phyloP scores from a whole-genome alignment of 306 rosid species.

The Castanea mollissima region DNA sequence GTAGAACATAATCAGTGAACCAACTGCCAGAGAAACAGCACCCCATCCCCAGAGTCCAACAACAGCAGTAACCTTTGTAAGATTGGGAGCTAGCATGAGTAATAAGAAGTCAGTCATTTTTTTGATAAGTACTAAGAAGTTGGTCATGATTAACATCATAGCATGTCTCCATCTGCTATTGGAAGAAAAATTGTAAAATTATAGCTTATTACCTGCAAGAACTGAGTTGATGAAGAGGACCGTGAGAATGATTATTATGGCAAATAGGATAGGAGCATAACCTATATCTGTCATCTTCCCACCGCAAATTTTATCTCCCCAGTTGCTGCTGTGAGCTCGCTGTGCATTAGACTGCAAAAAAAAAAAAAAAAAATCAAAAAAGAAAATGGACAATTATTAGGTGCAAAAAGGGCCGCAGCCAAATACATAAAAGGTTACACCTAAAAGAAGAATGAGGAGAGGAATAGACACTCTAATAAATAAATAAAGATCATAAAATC shows the following conservation, averaged over 20 bases:
- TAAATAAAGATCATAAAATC: background rate
- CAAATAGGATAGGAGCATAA: slow-evolving; percentile 74
- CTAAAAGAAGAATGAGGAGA: background rate
- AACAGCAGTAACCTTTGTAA: slow-evolving; percentile 77
- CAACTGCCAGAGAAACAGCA: slow-evolving; percentile 56
- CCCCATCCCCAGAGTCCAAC: slow-evolving; percentile 90
- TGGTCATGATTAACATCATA: slow-evolving; percentile 18
- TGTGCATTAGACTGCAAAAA: slow-evolving; percentile 70
- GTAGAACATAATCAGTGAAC: slow-evolving; percentile 70
- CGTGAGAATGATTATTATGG: slow-evolving; percentile 42
- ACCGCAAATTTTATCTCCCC: slow-evolving; percentile 52
- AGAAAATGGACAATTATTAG: slow-evolving; percentile 11
- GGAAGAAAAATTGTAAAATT: slow-evolving; percentile 18
- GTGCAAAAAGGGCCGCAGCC: background rate
- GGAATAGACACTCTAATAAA: background rate
- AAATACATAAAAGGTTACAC: background rate
- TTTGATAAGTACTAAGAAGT: slow-evolving; percentile 26
- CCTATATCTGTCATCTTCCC: slow-evolving; percentile 57
- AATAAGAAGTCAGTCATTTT: slow-evolving; percentile 28
- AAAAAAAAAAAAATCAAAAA: slow-evolving; percentile 11
- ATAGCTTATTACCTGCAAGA: slow-evolving; percentile 56
- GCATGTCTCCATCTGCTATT: slow-evolving; percentile 9
- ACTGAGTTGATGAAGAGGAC: slow-evolving; percentile 79
- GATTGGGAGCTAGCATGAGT: slow-evolving; percentile 62
- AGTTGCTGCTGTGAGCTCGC: slow-evolving; percentile 37